These are phyloP conservation scores for Rhododendron vialii DNA, from an alignment of 148 eudicot species.

Conservation along the genomic window DNA sequence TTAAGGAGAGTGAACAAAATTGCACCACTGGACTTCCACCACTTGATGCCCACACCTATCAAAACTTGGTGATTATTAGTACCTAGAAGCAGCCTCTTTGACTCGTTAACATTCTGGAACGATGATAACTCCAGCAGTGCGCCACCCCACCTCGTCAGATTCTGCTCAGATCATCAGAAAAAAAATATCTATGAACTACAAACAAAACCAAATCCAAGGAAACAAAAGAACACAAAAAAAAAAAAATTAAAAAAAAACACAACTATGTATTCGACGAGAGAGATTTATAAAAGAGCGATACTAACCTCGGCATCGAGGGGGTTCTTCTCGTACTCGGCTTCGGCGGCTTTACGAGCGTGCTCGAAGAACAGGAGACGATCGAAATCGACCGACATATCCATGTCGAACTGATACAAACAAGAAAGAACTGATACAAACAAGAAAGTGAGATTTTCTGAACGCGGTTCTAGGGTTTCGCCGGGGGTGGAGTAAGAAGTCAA, in stretches of 20 bases:
- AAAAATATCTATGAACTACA: background rate
- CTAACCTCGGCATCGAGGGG: constrained; percentile 75
- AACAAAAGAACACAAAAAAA: background rate
- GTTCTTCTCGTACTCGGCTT: constrained; percentile 46
- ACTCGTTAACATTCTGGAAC: constrained; percentile 36
- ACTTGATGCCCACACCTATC: background rate
- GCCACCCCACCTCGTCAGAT: constrained; percentile 63
- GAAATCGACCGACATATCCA: constrained; percentile 63
- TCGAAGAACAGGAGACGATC: constrained; percentile 75
- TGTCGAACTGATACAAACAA: constrained; percentile 2
- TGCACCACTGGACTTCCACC: background rate
- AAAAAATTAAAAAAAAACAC: background rate
- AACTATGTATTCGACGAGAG: background rate
- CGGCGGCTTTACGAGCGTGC: constrained; percentile 69
- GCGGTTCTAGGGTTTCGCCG: background rate
- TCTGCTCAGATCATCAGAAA: constrained; percentile 25
- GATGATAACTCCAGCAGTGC: constrained; percentile 58
- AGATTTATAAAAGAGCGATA: background rate
- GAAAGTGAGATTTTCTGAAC: background rate
- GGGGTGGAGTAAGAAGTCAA: background rate
- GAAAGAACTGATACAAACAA: background rate
- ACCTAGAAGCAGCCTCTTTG: constrained; percentile 53
- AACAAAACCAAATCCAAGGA: background rate
- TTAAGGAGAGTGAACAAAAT: too few relatives aligned
- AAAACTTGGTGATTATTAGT: too few relatives aligned